Conservation (phyloP, 257 asterid genomes). For the Echium plantagineum region DNA sequence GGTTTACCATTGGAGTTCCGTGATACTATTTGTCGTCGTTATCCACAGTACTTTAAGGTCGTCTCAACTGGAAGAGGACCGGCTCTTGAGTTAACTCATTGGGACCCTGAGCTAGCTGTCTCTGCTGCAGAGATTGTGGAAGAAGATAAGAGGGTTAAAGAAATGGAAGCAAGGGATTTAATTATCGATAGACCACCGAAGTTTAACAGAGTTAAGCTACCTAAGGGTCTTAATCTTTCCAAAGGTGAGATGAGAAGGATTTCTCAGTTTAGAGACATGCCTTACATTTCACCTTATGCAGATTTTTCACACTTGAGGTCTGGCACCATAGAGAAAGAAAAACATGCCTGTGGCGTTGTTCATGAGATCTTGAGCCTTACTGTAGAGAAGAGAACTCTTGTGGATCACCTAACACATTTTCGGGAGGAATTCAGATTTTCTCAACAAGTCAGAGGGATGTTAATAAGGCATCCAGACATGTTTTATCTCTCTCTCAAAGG, state of each 20-base stretch:
- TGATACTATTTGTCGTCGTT: conserved; percentile 73
- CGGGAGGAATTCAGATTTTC: conserved; percentile 93
- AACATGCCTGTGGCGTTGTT: conserved; percentile 76
- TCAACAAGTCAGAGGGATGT: conserved; percentile 94
- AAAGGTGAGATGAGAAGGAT: conserved; percentile 92
- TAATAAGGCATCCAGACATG: conserved; percentile 97
- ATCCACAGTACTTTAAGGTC: conserved; percentile 83
- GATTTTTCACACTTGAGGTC: conserved; percentile 64
- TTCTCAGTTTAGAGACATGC: conserved; percentile 61
- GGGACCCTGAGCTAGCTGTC: conserved; percentile 91
- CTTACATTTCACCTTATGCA: conserved; percentile 78
- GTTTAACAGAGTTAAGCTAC: conserved; percentile 72
- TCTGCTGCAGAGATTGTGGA: conserved; percentile 95
- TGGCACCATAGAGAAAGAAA: conserved; percentile 72
- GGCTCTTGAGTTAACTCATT: conserved; percentile 74
- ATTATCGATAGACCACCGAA: conserved; percentile 65
- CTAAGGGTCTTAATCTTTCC: conserved; percentile 76
- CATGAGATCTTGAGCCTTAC: conserved; percentile 96
- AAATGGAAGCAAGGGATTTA: conserved; percentile 61
- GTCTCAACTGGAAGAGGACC: conserved; percentile 75
- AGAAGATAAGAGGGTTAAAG: conserved; percentile 58
- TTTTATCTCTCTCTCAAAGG: conserved; percentile 88
- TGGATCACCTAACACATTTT: conserved; percentile 88
- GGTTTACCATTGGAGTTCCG: conserved; percentile 83
- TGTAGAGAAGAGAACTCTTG: conserved; percentile 88